Evolutionary conservation across 2,329 filamentous ascomycete genomes (phyloP).

Genomic region (Microascus cirrosus): DNA sequence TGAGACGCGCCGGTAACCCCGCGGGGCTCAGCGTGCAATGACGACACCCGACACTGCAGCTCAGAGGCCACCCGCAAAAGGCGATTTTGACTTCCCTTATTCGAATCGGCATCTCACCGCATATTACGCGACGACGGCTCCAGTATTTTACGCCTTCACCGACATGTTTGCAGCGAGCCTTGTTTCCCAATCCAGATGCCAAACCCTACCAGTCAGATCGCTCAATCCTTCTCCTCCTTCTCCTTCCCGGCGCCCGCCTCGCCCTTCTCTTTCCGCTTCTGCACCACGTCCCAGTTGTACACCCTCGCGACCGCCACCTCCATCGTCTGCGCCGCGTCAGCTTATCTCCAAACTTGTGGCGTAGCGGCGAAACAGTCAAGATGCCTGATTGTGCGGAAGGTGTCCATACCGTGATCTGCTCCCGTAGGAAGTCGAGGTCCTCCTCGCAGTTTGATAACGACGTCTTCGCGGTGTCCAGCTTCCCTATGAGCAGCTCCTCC

Average conservation of each 20-base stretch:
- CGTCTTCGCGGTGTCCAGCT: conserved; percentile 67
- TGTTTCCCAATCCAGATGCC: not conserved
- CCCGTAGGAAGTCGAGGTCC: conserved; percentile 86
- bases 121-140: too few relatives aligned
- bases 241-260: conserved; percentile 42
- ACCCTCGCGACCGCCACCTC: conserved; percentile 93
- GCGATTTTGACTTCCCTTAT: too few relatives aligned
- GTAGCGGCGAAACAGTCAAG: too few relatives aligned
- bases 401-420: conserved; percentile 75
- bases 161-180: not conserved
- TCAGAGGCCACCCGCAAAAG: too few relatives aligned
- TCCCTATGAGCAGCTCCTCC: conserved; percentile 63
- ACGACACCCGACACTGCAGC: too few relatives aligned
- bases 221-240: conserved; percentile 19
- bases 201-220: not conserved
- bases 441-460: conserved; percentile 86
- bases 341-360: not conserved
- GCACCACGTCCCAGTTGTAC: conserved; percentile 99
- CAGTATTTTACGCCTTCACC: too few relatives aligned
- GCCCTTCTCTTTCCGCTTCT: conserved; percentile 82
- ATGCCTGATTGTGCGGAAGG: not conserved
- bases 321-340: conserved; percentile 53
- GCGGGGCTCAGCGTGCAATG: too few relatives aligned
- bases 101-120: too few relatives aligned
- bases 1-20: too few relatives aligned